Conservation (phyloP, 2,329 filamentous ascomycete species). For the Colletotrichum sp. region DNA sequence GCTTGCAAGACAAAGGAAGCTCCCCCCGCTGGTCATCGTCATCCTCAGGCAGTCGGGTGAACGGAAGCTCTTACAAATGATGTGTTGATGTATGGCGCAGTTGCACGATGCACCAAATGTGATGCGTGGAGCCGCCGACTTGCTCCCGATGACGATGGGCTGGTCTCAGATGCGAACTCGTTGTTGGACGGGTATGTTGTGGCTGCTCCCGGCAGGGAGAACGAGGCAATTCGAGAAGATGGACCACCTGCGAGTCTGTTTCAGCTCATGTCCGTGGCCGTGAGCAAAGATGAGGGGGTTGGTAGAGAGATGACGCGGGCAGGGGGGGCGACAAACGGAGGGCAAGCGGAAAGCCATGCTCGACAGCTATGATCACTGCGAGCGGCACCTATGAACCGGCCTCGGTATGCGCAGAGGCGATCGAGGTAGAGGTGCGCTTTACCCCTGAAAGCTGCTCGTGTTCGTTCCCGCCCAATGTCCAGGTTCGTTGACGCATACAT, state of each 20-base stretch:
- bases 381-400: neutral
- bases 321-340: neutral
- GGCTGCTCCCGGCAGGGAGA: neutral
- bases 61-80: neutral
- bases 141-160: neutral
- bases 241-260: neutral
- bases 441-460: neutral
- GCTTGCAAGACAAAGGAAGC: no score
- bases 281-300: neutral
- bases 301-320: neutral
- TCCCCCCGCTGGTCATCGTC: no score
- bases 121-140: neutral
- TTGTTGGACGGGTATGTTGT: neutral
- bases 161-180: neutral
- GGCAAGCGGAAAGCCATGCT: neutral
- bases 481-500: accelerated
- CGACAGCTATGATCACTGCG: neutral
- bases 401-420: neutral
- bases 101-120: neutral
- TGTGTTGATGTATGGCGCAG: neutral
- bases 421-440: neutral
- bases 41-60: no score
- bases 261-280: neutral
- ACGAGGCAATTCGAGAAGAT: neutral
- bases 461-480: neutral